Evolutionary conservation across 805 yeast species (phyloP), one percentile per base, ranked within the genome.

Genomic region (Teunomyces aglyptinius): DNA sequence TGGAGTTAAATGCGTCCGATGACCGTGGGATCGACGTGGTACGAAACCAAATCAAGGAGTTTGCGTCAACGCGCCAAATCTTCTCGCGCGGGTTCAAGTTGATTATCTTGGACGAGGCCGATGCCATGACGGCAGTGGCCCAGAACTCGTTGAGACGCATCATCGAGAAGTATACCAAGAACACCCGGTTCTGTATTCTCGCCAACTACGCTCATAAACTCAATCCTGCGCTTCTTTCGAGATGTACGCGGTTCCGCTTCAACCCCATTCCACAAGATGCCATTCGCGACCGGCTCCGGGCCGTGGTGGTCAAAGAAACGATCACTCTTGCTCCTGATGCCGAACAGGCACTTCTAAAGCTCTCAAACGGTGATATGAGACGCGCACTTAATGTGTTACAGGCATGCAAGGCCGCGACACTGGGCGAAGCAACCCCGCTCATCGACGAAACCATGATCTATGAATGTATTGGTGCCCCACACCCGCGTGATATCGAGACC

Each of bases 11-110:
- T 67, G 99, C 99, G 3, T 85, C 95, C 3, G 99, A 94, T 65
- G 99, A 94, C 65, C 81, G 99, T 69, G 99, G 99, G 54, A 94
- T 94, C 55, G 96, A 89, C 57, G 97, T 94, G 38, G 98, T 94
- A n/a, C 80, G 99, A 53, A 94, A 94, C 59, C 97, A 90, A 67
- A 90, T 94, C 72, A 94, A 94, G 75, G 90, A 86, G 56, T 94
- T 94, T 71, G 99, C 99, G 8, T 82, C 92, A 26, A 94, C 99
- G 1, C 83, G 89, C 76, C 99, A 94, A 64, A 92, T 94, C 45
- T 94, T 92, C 67, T 76, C 83, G 49, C 76, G 78, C 45, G 95
- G 94, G 11, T 90, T 90, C 76, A 92, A 92, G 61, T 71, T 92
- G 56, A 85, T 92, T 49, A 88, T 92, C n/a, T 71, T 92, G 49